Evolutionary conservation across 495 filamentous ascomycete species (phyloP), one percentile per base, ranked within the genome.

Genomic region (Neurospora tetrasperma): DNA sequence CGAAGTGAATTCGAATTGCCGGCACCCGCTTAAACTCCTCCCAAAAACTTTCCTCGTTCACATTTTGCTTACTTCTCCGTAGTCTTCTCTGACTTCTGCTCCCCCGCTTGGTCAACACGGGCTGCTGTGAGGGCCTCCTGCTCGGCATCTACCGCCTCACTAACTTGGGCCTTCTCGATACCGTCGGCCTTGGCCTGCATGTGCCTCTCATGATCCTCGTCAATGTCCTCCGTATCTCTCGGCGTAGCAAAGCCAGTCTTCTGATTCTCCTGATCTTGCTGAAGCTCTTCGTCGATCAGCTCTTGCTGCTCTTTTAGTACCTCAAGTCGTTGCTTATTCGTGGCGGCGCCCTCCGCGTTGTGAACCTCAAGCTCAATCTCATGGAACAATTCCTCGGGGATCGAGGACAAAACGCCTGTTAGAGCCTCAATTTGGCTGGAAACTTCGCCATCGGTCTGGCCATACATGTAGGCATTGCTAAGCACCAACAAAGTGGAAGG

Each of bases 331-430:
- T 99, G 96, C 86, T 94, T 97, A 88, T 99, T 99, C 71, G 96
- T 99, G 70, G 96, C 96, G 12, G 94, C 96, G 72, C 96, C 96
- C 84, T 99, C 96, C 69, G 94, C 93, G 72, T 91, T 96, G 86
- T 98, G 93, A 38, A 98, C 94, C 85, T 98, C 96, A 41, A 99
- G 91, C 82, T 99, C 96, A 74, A 98, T 98, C 84, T 99, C 96
- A 85, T 99, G 96, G 91, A 96, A 98, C 46, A 99, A 89, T 81
- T 99, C 96, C 83, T 99, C 96, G 5, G 96, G 96, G 73, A 99
- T 98, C 69, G 91, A 93, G 39, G 92, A 94, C 41, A 99, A 86
- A 18, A 99, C 96, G 23, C 93, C 90, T 69, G 94, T 93, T 41
- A 99, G 88, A 2, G 96, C 92, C 73, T 98, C 95, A 75, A 98